Percentiles rank a stretch among this genome's conserved stretches.
Conservation (phyloP, 805 yeast species). For the Monosporozyma servazzii region DNA sequence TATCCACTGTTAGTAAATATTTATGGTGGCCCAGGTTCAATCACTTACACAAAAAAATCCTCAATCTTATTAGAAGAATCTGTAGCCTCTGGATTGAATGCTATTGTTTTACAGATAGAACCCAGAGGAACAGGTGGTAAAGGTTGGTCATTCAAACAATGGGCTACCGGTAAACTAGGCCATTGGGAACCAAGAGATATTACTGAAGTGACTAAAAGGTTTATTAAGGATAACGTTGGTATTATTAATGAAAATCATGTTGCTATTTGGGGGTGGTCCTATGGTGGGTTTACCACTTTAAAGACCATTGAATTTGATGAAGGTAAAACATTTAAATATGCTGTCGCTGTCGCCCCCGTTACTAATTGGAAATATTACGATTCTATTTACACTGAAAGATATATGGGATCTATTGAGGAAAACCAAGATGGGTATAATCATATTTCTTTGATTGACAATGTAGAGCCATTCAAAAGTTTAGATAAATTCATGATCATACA, state of each 20-base stretch:
- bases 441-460: conserved; percentile 36
- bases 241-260: conserved; percentile 46
- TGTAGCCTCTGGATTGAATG: conserved; percentile 46
- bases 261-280: conserved; percentile 85
- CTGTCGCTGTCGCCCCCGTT: conserved; percentile 80
- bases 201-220: conserved; percentile 40
- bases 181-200: conserved; percentile 72
- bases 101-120: conserved; percentile 58
- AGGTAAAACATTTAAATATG: conserved; percentile 57
- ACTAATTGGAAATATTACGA: conserved; percentile 71
- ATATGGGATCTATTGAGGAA: conserved; percentile 47
- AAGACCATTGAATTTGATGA: conserved; percentile 63
- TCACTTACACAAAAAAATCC: conserved; percentile 41
- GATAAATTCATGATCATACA: conserved; percentile 61
- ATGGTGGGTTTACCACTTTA: conserved; percentile 71
- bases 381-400: conserved; percentile 72
- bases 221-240: conserved; percentile 33
- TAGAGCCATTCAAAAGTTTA: conserved; percentile 37
- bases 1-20: conserved; percentile 61
- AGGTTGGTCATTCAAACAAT: conserved; percentile 57
- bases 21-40: conserved; percentile 80
- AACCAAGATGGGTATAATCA: conserved; percentile 42
- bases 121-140: conserved; percentile 80
- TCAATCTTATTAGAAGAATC: conserved; percentile 49
- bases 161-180: conserved; percentile 52